A percentile compares a stretch with the other conserved stretches of the same genome.
phyloP scores from a whole-genome alignment of 306 rosid genomes.

The Pachyrhizus erosus region DNA sequence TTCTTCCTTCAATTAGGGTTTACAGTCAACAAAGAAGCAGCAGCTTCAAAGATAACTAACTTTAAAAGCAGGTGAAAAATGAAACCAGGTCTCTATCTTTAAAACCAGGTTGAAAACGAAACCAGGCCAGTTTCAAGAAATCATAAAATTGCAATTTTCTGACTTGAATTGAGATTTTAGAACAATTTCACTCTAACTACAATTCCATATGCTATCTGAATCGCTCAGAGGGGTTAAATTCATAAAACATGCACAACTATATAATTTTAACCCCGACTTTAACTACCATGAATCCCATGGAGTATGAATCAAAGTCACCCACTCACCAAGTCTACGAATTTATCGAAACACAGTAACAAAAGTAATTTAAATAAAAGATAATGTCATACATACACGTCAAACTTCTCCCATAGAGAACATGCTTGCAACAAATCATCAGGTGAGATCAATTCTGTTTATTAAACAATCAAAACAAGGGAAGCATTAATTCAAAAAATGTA shows the following conservation, averaged over 20 bases:
- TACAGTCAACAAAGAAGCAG: neutral
- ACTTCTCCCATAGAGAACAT: constrained; percentile 94
- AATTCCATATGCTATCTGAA: neutral
- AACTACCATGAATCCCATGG: neutral
- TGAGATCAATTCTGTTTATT: constrained; percentile 84
- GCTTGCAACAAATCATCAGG: constrained; percentile 98
- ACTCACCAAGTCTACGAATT: constrained; percentile 30
- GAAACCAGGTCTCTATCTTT: neutral
- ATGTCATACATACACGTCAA: constrained; percentile 80
- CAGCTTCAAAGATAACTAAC: neutral
- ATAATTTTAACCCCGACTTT: neutral
- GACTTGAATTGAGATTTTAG: neutral
- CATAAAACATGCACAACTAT: neutral
- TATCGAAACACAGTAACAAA: constrained; percentile 14
- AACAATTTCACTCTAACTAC: neutral
- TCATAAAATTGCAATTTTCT: neutral
- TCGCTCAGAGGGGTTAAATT: neutral
- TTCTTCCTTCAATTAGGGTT: neutral
- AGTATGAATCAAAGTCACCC: constrained; percentile 1
- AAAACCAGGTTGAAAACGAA: neutral
- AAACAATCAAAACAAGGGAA: constrained; percentile 42
- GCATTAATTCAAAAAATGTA: constrained; percentile 18
- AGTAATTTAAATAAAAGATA: constrained; percentile 40
- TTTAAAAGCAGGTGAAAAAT: neutral
- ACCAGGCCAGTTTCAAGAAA: neutral